These are phyloP conservation scores for Santalum album DNA, from an alignment of 164 flowering plant genomes.

Conservation along the genomic window DNA sequence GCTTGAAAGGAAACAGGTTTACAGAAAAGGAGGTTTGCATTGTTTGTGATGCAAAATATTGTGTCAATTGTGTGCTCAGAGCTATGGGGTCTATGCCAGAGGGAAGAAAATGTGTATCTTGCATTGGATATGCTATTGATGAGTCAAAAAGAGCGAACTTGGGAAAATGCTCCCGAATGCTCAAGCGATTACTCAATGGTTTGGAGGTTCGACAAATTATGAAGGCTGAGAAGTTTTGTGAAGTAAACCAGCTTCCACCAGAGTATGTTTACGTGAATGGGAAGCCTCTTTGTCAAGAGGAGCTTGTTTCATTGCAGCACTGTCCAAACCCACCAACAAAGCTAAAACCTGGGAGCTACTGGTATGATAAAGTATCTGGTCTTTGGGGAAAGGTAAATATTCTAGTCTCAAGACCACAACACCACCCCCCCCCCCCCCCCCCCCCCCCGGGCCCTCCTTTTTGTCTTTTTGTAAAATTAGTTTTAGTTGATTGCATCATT, in stretches of 20 bases:
- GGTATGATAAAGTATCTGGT: slow-evolving; percentile 99
- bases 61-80: slow-evolving; percentile 82
- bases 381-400: slow-evolving; percentile 96
- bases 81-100: slow-evolving; percentile 99
- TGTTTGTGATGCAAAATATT: slow-evolving; percentile 93
- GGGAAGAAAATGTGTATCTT: slow-evolving; percentile 92
- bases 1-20: slow-evolving; percentile 73
- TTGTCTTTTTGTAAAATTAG: not conserved
- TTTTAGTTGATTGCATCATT: slow-evolving; percentile 5
- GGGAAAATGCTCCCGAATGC: slow-evolving; percentile 88
- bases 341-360: slow-evolving; percentile 88
- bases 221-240: slow-evolving; percentile 82
- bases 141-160: slow-evolving; percentile 64
- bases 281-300: slow-evolving; percentile 68
- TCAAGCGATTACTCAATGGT: slow-evolving; percentile 66
- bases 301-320: slow-evolving; percentile 52
- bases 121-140: slow-evolving; percentile 76
- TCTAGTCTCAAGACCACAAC: not conserved
- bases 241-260: slow-evolving; percentile 80
- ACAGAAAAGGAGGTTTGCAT: slow-evolving; percentile 92
- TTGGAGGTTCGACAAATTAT: slow-evolving; percentile 72
- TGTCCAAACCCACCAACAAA: slow-evolving; percentile 89
- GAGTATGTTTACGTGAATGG: slow-evolving; percentile 77
- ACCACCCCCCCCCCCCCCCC: too few relatives aligned
- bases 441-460: too few relatives aligned